Evolutionary conservation across 768 basidiomycete genomes (phyloP).

Genomic region (Lactarius indigo): DNA sequence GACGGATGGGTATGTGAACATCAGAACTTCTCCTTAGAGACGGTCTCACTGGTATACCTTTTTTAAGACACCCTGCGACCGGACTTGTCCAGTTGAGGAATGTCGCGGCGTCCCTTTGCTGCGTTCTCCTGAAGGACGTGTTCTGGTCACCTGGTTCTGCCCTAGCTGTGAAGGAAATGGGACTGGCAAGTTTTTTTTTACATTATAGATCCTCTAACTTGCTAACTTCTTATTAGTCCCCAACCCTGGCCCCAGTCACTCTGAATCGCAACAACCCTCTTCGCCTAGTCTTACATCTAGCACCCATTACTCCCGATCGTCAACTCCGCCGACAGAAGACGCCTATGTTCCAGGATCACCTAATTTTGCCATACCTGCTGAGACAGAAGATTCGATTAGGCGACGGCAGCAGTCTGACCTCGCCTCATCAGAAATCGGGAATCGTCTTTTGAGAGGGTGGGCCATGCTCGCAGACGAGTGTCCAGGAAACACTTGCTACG

Average conservation of each 20-base stretch:
- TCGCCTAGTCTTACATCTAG: slow-evolving; percentile 45
- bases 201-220: no score
- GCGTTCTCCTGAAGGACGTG: slow-evolving; percentile 56
- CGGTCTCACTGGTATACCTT: slow-evolving; percentile 37
- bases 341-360: slow-evolving; percentile 61
- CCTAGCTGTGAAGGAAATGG: slow-evolving; percentile 54
- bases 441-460: slow-evolving; percentile 75
- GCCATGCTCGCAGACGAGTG: slow-evolving; percentile 90
- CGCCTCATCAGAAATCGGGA: slow-evolving; percentile 78
- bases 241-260: slow-evolving; percentile 1
- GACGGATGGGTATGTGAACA: slow-evolving; percentile 25
- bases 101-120: slow-evolving; percentile 67
- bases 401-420: slow-evolving; percentile 78
- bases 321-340: slow-evolving; percentile 76
- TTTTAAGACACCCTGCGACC: slow-evolving; percentile 50
- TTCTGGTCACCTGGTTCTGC: slow-evolving; percentile 52
- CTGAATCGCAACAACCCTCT: slow-evolving; percentile 18
- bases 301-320: slow-evolving; percentile 55
- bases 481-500: slow-evolving; percentile 62
- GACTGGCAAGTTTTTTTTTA: slow-evolving; percentile 33
- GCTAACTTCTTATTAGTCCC: slow-evolving; percentile 9
- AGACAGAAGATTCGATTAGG: slow-evolving; percentile 60
- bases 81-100: slow-evolving; percentile 49
- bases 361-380: slow-evolving; percentile 57
- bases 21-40: neutral